Evolutionary conservation across 2,329 filamentous ascomycete species (phyloP), one percentile per base, ranked within the genome.

Genomic region (Diaporthe sp.): DNA sequence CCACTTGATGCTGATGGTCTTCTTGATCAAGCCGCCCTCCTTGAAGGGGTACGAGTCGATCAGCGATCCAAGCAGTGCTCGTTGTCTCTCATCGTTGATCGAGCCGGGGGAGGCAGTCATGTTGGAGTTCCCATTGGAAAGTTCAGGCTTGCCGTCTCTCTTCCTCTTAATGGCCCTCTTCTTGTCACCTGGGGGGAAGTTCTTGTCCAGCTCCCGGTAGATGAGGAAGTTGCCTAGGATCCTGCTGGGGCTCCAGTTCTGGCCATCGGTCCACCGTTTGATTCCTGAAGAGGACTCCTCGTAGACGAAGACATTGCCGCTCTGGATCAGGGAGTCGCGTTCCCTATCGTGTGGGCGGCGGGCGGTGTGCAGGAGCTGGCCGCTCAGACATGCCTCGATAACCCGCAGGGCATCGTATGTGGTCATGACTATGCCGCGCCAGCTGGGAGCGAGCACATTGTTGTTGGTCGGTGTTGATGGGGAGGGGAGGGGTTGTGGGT

Each of bases 1-100:
- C 68, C 93, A 91, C 3, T 89, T 91, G 52, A 98, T 91, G 78
- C 93, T 96, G 83, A 98, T 95, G 0, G 95, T 98, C 87, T 98
- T 98, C 88, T 98, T 98, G 77, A 98, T 90, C 54, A 98, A 85
- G 0, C 96, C 95, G 1, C 91, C 90, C 19, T 91, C 87, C 80
- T 97, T 97, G 88, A 98, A 98, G 42, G 92, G 91, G 79, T 98
- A 98, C 0, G 93, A 95, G 83, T 97, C 95, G n/a, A 96, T 90
- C 17, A 98, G 87, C 0, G 95, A 97, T 8, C 95, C 96, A 58
- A 97, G 92, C 71, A 96, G 80, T 1, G 83, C 80, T 71, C 87
- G 80, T 57, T 85, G 82, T 0, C 79, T 71, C 1, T 84, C 86
- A 17, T 74, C 73, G 47, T 55, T 75, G 19, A 71, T 52, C 15